Base-by-base conservation (phyloP, 768 basidiomycete species). In the Piloderma croceum region DNA sequence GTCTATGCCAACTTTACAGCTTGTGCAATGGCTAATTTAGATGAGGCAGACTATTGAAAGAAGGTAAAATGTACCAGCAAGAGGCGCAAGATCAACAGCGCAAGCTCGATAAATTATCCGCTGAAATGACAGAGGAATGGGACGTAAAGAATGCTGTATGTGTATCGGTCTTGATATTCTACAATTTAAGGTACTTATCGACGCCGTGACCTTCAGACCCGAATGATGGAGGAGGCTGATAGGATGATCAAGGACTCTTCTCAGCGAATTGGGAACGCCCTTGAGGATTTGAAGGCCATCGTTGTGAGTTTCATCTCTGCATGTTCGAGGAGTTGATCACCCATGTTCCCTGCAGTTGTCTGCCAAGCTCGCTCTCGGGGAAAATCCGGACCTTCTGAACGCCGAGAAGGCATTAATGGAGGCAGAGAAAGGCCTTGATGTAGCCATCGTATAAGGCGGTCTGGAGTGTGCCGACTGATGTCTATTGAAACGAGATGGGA, bases 231-330 rank as follows among this genome's bases (percentile, higher is more conserved):
- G 42, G 90, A 93, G 67, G 81, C 82, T 31, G 65, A 76, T 46
- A 88, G 78, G 69, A 89, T 93, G 89, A 74, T 90, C 44, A 62
- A 63, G 37, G 86, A 90, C 55, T 73, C 81, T 17, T 63, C 67
- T 41, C 70, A 59, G 40, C 73, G 83, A 34, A 64, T 89, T n/a
- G 75, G 69, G 34, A 74, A 70, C 52, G 79, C 77, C 23, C 68
- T 69, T 22, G 77, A 66, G 41, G 84, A 85, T 41, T 69, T 92
- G 44, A 65, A 70, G 47, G 72, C 75, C 43, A 61, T 89, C 34
- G 58, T 89, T 39, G 90, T 92, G 58, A 46, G 86, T 77, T 12
- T 48, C 49, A 46, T 42, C 29, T 39, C 43, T 42, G 34, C 36
- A 39, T 36, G 9, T 9, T 34, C 23, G 12, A 19, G 22, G 33